A percentile compares a stretch with the other conserved stretches of the same genome.
Evolutionary conservation across 2,329 filamentous ascomycete genomes (phyloP).

Genomic region (Monilinia polystroma): DNA sequence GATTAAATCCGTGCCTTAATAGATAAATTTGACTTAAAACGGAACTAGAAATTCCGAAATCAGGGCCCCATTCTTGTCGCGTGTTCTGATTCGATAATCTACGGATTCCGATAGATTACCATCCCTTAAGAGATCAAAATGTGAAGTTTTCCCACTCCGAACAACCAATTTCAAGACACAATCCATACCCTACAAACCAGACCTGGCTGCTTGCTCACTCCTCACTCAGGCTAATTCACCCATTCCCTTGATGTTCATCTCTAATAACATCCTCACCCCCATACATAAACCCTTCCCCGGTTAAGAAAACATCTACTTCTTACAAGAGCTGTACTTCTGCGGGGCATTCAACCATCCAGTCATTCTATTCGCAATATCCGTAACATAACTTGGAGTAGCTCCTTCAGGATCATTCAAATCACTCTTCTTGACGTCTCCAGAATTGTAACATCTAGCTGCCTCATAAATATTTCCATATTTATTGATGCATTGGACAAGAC

Average conservation of each 20-base stretch:
- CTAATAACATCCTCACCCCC: too few species aligned
- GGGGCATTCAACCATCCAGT: slow-evolving; percentile 22
- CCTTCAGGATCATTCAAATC: slow-evolving; percentile 35
- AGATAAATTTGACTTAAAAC: not conserved
- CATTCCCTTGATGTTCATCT: not conserved
- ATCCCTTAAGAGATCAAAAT: not conserved
- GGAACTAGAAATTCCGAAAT: not conserved
- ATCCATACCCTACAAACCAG: not conserved
- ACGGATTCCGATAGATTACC: not conserved
- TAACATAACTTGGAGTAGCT: slow-evolving; percentile 37
- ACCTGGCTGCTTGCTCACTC: not conserved
- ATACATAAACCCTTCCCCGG: too few species aligned
- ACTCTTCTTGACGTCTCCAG: slow-evolving; percentile 33
- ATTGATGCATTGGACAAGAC: slow-evolving; percentile 35
- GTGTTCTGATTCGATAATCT: not conserved
- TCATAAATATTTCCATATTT: slow-evolving; percentile 37
- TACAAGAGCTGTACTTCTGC: slow-evolving; percentile 9
- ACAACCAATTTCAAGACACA: too few species aligned
- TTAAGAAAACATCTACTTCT: not conserved
- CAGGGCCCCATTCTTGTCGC: not conserved
- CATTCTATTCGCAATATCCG: slow-evolving; percentile 38
- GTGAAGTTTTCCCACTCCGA: not conserved
- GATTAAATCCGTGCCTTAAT: not conserved
- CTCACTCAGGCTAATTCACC: not conserved
- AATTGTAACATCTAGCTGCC: slow-evolving; percentile 39